Base-by-base conservation (phyloP, 352 stramenopile genomes). In the Phytophthora citricola region DNA sequence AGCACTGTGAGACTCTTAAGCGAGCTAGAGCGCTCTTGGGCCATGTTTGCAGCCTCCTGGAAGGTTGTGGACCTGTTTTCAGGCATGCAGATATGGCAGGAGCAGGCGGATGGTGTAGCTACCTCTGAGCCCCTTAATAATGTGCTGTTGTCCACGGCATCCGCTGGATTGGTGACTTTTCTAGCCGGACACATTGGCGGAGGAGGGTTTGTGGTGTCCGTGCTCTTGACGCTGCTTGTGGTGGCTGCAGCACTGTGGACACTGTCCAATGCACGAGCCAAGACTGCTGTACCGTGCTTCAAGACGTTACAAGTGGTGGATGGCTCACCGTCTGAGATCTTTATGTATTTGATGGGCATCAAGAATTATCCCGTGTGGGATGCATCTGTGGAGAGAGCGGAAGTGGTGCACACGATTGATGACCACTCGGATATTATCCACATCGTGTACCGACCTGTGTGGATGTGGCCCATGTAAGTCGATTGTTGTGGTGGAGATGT, bases 401-500 rank as follows among this genome's bases (percentile, higher is more conserved):
- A 85, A 40, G 81, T 91, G 4, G 81, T 93, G 54, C 83, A 93
- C 64, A 90, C 83, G 0, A 91, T 93, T 44, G 85, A 93, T 38
- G 78, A 90, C 51, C 85, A 93, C 62, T 85, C 85, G 45, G 85
- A 93, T 72, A 92, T 93, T 58, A 78, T 92, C 48, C 81, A 92
- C 61, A 66, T 92, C 54, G 76, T 91, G n/a, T 92, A 90, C 48
- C 58, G 72, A 24, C 83, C 85, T 1, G 80, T 89, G n/a, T 93
- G 85, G 85, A 81, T 92, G 41, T 93, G 85, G 85, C 85, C 85
- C 17, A 48, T 91, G 80, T 92, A 78, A 51, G 80, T 78, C 0
- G 5, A 22, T 41, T 47, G 7, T 17, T 39, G 17, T 31, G 24
- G 10, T 43, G n/a, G 34, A 31, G 26, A 10, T 54, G 51, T 20